A percentile compares a stretch with the other conserved stretches of the same genome.
These are phyloP conservation scores for Claviceps arundinis DNA, from an alignment of 2,329 filamentous ascomycete genomes.

Conservation along the genomic window DNA sequence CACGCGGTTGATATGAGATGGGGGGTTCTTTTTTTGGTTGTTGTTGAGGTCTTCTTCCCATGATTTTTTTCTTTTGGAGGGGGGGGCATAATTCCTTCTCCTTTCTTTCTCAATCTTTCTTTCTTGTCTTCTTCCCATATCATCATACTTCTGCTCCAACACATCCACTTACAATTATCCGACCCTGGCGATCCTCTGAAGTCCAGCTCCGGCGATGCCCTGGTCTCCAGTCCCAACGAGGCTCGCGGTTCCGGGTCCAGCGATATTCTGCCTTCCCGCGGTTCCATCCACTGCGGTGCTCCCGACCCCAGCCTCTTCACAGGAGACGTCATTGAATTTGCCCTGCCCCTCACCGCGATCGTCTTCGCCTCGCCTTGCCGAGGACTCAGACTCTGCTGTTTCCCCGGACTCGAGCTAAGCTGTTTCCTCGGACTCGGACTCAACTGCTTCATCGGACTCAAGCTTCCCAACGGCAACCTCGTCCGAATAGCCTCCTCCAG, in stretches of 20 bases:
- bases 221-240: conserved; percentile 7
- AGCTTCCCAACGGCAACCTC: conserved; percentile 39
- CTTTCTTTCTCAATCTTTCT: background rate
- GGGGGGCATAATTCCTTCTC: background rate
- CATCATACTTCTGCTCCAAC: background rate
- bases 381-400: no score
- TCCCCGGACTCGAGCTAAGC: conserved; percentile 31
- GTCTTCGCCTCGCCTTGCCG: no score
- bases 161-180: conserved; percentile 35
- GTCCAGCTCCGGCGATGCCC: conserved; percentile 5
- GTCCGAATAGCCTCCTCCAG: conserved; percentile 41
- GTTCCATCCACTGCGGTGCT: conserved; percentile 5
- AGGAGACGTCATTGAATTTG: conserved; percentile 17
- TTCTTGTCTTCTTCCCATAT: background rate
- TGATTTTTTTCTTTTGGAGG: background rate
- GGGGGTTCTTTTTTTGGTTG: no score
- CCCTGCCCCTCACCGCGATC: conserved; percentile 20
- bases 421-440: conserved; percentile 38
- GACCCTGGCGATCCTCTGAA: conserved; percentile 15
- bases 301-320: background rate
- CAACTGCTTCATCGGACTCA: conserved; percentile 39
- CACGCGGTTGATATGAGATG: no score
- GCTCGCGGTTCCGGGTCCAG: conserved; percentile 11
- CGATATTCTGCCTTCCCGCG: background rate
- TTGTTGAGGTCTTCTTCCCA: no score